phyloP scores from a whole-genome alignment of 208 protist genomes.

The Chromosphaera perkinsii region DNA sequence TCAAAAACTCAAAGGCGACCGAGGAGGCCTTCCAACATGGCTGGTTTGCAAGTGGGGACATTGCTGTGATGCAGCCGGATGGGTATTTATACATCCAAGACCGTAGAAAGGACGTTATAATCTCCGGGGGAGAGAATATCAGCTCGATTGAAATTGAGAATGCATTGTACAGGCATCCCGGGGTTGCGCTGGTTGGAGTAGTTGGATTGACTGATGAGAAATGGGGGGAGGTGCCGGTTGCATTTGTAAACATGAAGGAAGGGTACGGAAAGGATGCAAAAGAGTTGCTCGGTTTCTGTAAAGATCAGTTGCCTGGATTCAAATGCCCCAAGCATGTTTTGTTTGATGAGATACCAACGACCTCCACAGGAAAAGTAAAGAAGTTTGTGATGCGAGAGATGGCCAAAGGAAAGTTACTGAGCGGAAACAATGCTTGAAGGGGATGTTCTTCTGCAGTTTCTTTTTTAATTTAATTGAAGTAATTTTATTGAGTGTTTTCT shows the following conservation, averaged over 20 bases:
- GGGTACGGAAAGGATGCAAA: background rate
- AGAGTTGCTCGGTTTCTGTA: background rate
- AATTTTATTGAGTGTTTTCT: too few species aligned
- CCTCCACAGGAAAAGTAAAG: constrained; percentile 2
- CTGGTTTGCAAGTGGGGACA: constrained; percentile 4
- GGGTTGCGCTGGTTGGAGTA: background rate
- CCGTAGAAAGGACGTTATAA: background rate
- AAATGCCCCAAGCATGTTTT: constrained; percentile 3
- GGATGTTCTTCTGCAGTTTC: too few species aligned
- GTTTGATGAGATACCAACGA: background rate
- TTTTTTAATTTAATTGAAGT: too few species aligned
- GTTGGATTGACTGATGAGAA: background rate
- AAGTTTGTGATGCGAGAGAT: too few species aligned
- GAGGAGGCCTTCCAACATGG: constrained; percentile 2
- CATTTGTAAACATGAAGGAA: background rate
- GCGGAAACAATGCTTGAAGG: too few species aligned
- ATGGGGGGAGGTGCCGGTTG: background rate
- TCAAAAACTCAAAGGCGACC: constrained; percentile 2
- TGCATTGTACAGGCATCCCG: constrained; percentile 2
- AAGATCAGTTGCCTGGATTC: background rate
- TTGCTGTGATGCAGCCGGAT: background rate
- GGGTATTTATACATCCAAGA: constrained; percentile 2
- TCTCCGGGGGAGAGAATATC: constrained; percentile 1
- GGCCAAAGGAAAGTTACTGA: too few species aligned
- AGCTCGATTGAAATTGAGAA: background rate